Evolutionary conservation across 371 early-diverging fungal species (phyloP), one percentile per base, ranked within the genome.

Genomic region (Lichtheimia ramosa): DNA sequence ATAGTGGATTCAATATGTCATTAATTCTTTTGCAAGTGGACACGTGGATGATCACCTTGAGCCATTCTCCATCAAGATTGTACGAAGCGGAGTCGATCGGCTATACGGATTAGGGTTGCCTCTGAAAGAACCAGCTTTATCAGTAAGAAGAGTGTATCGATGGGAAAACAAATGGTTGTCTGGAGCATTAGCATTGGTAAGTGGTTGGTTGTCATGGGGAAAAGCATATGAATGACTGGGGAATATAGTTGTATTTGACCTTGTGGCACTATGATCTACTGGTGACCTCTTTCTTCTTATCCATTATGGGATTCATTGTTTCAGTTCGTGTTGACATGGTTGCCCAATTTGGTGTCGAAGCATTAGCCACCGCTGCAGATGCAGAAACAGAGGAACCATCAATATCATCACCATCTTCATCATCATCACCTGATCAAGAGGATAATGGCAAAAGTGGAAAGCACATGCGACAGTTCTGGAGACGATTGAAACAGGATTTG

Each of bases 111-210:
- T 77, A 43, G 42, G 61, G 6, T 61, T 55, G 6, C 77, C 77
- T 13, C 43, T 77, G 2, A 60, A 69, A 23, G 58, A 28, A 12
- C 63, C 66, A 8, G 72, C 70, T 5, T 55, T 43, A 25, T 46
- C 51, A 18, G 42, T 71, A 40, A 53, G 70, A 2, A 53, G 60
- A 39, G 56, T 77, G 5, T 73, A 73, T 56, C 61, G 72, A 20
- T 77, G 77, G 77, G 74, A 77, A 52, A 77, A 74, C 23, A 67
- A 60, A 52, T 56, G 58, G 20, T 41, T 71, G 48, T 71, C 77
- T 28, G 62, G 64, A 5, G 28, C 59, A 10, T 41, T 63, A 1
- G 61, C 70, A 21, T 61, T 61, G 62, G 74, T 77, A 71, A 53
- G 52, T 24, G 51, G 3, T 16, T 53, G 25, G 25, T 13, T n/a